These are phyloP conservation scores for Hsuehochloa calcarea DNA, from an alignment of 176 grass and related monocot species.

Conservation along the genomic window DNA sequence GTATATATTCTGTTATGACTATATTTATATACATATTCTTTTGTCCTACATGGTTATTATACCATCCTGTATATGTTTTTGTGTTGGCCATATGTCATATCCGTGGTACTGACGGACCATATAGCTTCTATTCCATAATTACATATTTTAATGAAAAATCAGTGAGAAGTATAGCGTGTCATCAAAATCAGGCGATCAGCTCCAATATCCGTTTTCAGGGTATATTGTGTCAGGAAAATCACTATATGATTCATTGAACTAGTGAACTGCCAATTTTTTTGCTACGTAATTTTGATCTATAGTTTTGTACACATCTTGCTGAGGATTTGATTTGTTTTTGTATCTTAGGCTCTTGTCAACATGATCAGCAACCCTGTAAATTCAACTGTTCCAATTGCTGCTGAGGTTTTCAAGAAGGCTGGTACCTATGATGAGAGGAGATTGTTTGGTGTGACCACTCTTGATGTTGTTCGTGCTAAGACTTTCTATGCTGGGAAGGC, in stretches of 20 bases:
- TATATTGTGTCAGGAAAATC: background rate
- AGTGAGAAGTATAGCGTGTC: background rate
- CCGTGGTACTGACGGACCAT: background rate
- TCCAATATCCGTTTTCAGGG: background rate
- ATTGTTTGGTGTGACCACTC: conserved; percentile 88
- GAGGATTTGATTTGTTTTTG: conserved; percentile 46
- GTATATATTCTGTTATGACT: background rate
- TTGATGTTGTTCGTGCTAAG: conserved; percentile 88
- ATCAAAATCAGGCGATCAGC: background rate
- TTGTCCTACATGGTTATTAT: background rate
- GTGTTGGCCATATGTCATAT: background rate
- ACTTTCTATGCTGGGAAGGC: conserved; percentile 76
- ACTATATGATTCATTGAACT: background rate
- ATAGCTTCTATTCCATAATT: background rate
- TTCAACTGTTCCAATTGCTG: conserved; percentile 83
- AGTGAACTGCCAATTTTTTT: background rate
- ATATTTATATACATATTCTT: background rate
- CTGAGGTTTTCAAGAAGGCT: conserved; percentile 95
- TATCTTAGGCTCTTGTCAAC: conserved; percentile 75
- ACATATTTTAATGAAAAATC: background rate
- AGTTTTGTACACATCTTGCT: conserved; percentile 6
- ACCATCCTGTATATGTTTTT: background rate
- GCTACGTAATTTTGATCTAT: conserved; percentile 1
- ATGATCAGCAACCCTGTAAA: conserved; percentile 99
- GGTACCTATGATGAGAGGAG: conserved; percentile 78